Conservation (phyloP, 2,329 filamentous ascomycete genomes). For the Immersiporthe knoxdaviesiana region DNA sequence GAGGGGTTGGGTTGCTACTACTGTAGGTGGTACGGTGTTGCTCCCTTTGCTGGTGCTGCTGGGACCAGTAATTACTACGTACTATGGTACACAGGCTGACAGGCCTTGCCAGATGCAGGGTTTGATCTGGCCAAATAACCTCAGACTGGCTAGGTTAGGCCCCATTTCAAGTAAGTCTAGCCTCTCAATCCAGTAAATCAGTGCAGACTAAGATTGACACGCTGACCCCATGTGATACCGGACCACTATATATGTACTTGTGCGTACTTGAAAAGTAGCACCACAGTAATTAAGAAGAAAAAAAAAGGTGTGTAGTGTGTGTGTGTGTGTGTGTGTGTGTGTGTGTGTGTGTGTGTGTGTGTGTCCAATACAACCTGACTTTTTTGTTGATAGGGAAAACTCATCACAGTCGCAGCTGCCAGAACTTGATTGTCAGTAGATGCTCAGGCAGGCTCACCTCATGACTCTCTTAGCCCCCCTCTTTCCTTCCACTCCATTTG, state of each 20-base stretch:
- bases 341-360: no score
- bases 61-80: background rate
- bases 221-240: background rate
- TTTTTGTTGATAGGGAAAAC: background rate
- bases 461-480: background rate
- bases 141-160: constrained; percentile 2
- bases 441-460: background rate
- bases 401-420: background rate
- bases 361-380: background rate
- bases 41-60: background rate
- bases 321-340: no score
- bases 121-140: constrained; percentile 7
- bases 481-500: no score
- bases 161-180: background rate
- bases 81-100: background rate
- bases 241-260: background rate
- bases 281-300: no score
- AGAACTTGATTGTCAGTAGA: background rate
- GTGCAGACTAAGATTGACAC: background rate
- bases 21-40: no score
- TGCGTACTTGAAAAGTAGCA: background rate
- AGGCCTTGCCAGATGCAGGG: constrained; percentile 15
- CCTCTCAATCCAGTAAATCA: background rate
- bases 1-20: background rate
- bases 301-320: no score